Conservation (phyloP, 116 monocot genomes). For the Thalassia testudinum region DNA sequence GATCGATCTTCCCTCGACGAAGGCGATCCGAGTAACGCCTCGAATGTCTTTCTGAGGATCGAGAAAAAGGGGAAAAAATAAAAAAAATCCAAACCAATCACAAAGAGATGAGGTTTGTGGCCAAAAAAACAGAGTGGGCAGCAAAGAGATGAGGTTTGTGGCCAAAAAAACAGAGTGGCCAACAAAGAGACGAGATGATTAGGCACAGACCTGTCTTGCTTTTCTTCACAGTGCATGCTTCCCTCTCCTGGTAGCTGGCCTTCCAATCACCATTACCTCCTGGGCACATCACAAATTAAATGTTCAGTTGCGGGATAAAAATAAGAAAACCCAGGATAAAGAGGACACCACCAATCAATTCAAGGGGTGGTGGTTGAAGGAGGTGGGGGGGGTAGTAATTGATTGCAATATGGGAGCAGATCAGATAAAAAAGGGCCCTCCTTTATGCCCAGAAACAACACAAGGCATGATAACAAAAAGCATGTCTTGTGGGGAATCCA, state of each 20-base stretch:
- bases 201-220: constrained; percentile 62
- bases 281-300: too few species aligned
- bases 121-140: not conserved
- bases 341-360: too few species aligned
- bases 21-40: constrained; percentile 13
- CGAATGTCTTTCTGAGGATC: constrained; percentile 22
- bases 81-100: constrained; percentile 1
- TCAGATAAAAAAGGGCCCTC: too few species aligned
- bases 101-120: not conserved
- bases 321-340: constrained; percentile 1
- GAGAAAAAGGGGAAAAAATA: not conserved
- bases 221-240: constrained; percentile 65
- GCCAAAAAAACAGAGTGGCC: not conserved
- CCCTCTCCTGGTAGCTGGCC: constrained; percentile 74
- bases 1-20: constrained; percentile 28
- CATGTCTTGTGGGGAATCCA: too few species aligned
- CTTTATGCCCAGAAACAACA: too few species aligned
- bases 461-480: too few species aligned
- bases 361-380: too few species aligned
- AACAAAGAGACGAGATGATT: too few species aligned
- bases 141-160: not conserved
- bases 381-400: too few species aligned
- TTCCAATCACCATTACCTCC: constrained; percentile 42
- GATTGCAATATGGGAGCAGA: too few species aligned
- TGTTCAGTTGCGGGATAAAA: too few species aligned